A percentile compares a stretch with the other conserved stretches of the same genome.
Evolutionary conservation across 1,139 yeast species (phyloP).

Genomic region (Debaryomyces coudertii): DNA sequence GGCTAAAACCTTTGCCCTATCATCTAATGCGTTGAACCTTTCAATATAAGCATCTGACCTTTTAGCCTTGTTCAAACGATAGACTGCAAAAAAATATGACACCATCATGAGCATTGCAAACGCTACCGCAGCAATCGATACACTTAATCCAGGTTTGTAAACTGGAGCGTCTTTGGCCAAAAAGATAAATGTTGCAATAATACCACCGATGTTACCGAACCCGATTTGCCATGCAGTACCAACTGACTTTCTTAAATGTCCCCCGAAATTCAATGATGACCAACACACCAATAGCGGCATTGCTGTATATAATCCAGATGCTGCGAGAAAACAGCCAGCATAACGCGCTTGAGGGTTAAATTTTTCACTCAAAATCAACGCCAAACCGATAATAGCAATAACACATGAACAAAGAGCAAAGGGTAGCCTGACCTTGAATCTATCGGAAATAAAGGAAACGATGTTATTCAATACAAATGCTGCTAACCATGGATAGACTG

Average conservation of each 20-base stretch:
- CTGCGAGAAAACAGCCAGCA: slow-evolving; percentile 72
- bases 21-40: slow-evolving; percentile 49
- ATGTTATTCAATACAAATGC: slow-evolving; percentile 61
- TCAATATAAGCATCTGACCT: slow-evolving; percentile 36
- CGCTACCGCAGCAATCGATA: slow-evolving; percentile 54
- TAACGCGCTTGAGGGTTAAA: slow-evolving; percentile 50
- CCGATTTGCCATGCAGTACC: slow-evolving; percentile 81
- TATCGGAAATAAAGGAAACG: slow-evolving; percentile 53
- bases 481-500: slow-evolving; percentile 73
- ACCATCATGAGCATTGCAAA: slow-evolving; percentile 51
- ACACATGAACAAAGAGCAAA: slow-evolving; percentile 46
- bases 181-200: slow-evolving; percentile 67
- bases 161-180: slow-evolving; percentile 59
- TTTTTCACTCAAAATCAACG: slow-evolving; percentile 49
- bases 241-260: slow-evolving; percentile 70
- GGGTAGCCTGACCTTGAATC: slow-evolving; percentile 46
- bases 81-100: slow-evolving; percentile 45
- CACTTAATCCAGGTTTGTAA: slow-evolving; percentile 58
- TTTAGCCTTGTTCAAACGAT: slow-evolving; percentile 48
- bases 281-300: slow-evolving; percentile 81
- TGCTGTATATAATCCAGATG: slow-evolving; percentile 66
- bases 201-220: slow-evolving; percentile 84
- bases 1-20: slow-evolving; percentile 49
- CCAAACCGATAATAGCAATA: slow-evolving; percentile 57
- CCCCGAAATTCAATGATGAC: slow-evolving; percentile 67